phyloP scores from a whole-genome alignment of 331 rosid species.

The Pyracantha coccinea region DNA sequence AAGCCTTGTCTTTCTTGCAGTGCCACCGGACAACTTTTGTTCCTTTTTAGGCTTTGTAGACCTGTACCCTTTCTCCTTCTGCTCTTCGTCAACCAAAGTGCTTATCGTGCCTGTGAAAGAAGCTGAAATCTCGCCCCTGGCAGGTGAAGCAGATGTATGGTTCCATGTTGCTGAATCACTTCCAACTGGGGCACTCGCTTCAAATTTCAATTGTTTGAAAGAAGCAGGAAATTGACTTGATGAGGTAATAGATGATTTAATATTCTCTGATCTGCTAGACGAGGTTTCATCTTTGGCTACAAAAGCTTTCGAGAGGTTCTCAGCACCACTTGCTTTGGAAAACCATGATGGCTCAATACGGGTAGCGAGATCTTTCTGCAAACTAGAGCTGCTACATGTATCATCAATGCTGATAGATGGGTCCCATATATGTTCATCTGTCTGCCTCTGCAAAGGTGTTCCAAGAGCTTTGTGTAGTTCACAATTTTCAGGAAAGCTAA shows the following conservation, averaged over 20 bases:
- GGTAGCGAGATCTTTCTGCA: conserved; percentile 21
- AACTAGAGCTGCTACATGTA: conserved; percentile 26
- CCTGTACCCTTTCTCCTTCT: conserved; percentile 12
- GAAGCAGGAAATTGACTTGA: conserved; percentile 17
- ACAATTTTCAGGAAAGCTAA: conserved; percentile 36
- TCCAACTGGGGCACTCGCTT: conserved; percentile 18
- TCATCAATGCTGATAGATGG: conserved; percentile 22
- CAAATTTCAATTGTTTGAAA: conserved; percentile 27
- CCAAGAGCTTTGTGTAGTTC: conserved; percentile 63
- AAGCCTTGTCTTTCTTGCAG: conserved; percentile 32
- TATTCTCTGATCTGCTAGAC: conserved; percentile 28
- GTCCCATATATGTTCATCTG: conserved; percentile 18
- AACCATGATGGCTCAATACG: conserved; percentile 15
- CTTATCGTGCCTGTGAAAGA: conserved; percentile 31
- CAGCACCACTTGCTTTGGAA: conserved; percentile 19
- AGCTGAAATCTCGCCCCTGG: not conserved
- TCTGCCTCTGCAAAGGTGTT: conserved; percentile 19
- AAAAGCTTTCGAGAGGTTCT: conserved; percentile 39
- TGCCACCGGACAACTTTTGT: conserved; percentile 23
- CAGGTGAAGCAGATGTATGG: not conserved
- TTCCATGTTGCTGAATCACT: conserved; percentile 19
- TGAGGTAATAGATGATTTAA: conserved; percentile 14
- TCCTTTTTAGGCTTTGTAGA: conserved; percentile 22
- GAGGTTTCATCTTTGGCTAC: conserved; percentile 34
- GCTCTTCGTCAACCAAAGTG: conserved; percentile 23